phyloP scores from a whole-genome alignment of 345 rosid species.

The Bretschneidera sinensis region DNA sequence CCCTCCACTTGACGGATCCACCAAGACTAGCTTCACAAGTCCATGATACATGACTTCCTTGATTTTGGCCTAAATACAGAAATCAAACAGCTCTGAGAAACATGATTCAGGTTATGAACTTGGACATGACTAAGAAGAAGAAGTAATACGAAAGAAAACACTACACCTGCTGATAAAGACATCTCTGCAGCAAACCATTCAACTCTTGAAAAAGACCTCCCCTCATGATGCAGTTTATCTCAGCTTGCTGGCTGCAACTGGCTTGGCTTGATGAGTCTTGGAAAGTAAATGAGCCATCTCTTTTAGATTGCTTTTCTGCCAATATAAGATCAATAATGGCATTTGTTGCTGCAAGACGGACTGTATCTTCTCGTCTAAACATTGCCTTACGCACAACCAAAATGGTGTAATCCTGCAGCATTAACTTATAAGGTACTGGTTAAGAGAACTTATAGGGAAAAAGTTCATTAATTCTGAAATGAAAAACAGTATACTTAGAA shows the following conservation, averaged over 20 bases:
- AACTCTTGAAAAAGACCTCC: slow-evolving; percentile 62
- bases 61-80: slow-evolving; percentile 50
- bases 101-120: slow-evolving; percentile 4
- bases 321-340: slow-evolving; percentile 55
- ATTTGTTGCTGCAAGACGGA: slow-evolving; percentile 68
- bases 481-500: too few relatives aligned
- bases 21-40: slow-evolving; percentile 66
- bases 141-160: not conserved
- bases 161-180: slow-evolving; percentile 74
- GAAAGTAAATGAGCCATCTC: slow-evolving; percentile 38
- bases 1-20: slow-evolving; percentile 53
- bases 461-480: too few relatives aligned
- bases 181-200: slow-evolving; percentile 78
- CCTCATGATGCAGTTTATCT: slow-evolving; percentile 32
- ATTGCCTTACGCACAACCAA: slow-evolving; percentile 83
- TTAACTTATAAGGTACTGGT: not conserved
- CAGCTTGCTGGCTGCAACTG: slow-evolving; percentile 81
- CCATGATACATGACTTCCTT: slow-evolving; percentile 61
- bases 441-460: too few relatives aligned
- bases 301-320: slow-evolving; percentile 60
- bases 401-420: slow-evolving; percentile 57
- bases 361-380: slow-evolving; percentile 73
- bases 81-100: slow-evolving; percentile 21
- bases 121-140: slow-evolving; percentile 4
- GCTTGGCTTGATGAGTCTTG: slow-evolving; percentile 93